phyloP scores from a whole-genome alignment of 2,329 filamentous ascomycete species.

The Venturiaceae sp. region DNA sequence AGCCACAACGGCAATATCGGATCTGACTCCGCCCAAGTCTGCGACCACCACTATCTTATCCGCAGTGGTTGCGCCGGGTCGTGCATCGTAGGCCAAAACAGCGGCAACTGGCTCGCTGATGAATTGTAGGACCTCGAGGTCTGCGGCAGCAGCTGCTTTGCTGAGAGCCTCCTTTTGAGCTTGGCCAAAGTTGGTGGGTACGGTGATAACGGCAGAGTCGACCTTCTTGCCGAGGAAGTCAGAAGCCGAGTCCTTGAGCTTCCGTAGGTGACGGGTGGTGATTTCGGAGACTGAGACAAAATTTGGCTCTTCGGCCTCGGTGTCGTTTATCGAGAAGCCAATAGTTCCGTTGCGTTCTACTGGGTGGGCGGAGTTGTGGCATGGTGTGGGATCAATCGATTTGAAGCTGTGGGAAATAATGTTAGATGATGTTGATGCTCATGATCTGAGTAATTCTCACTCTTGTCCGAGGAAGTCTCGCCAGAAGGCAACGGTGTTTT shows the following conservation, averaged over 20 bases:
- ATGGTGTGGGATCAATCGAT: constrained; percentile 90
- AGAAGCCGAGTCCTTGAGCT: constrained; percentile 71
- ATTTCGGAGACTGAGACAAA: constrained; percentile 71
- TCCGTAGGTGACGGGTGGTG: constrained; percentile 73
- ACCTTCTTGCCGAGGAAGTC: constrained; percentile 91
- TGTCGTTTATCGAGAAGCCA: constrained; percentile 77
- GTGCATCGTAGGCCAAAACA: constrained; percentile 82
- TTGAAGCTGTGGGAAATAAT: constrained; percentile 52
- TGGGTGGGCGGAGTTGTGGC: constrained; percentile 88
- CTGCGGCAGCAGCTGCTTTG: constrained; percentile 68
- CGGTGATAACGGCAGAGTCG: constrained; percentile 86
- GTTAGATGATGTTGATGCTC: constrained; percentile 13
- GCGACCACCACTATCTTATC: constrained; percentile 91
- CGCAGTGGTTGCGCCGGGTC: constrained; percentile 49
- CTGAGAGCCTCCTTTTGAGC: constrained; percentile 74
- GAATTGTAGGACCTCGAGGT: constrained; percentile 82
- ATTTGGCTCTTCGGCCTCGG: constrained; percentile 44
- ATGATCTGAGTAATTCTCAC: constrained; percentile 39
- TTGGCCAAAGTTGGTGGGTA: constrained; percentile 88
- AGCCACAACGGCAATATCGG: constrained; percentile 82
- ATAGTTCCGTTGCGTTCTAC: constrained; percentile 62
- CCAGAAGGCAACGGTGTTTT: constrained; percentile 93
- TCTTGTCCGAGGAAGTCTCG: constrained; percentile 92
- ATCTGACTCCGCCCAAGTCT: constrained; percentile 85
- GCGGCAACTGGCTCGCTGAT: constrained; percentile 87